Evolutionary conservation across 2,329 filamentous ascomycete species (phyloP).

Genomic region (Mollisiaceae sp.): DNA sequence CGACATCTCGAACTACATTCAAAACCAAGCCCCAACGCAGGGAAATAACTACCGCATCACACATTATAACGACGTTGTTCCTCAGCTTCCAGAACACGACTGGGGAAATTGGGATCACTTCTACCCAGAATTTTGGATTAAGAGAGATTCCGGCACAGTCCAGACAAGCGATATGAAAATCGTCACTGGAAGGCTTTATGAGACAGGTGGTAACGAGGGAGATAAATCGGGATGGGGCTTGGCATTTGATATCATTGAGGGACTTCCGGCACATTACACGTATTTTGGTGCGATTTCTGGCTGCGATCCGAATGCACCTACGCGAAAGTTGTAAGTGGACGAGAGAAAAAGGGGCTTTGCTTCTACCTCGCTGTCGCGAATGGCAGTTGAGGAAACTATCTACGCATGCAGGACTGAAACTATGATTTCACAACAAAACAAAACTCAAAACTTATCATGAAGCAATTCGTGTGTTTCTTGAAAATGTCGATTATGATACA

Average conservation of each 20-base stretch:
- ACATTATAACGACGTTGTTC: conserved; percentile 70
- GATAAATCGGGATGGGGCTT: not conserved
- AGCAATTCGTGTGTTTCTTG: not conserved
- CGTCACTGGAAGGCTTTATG: conserved; percentile 7
- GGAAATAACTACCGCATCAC: conserved; percentile 66
- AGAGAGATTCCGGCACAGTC: not conserved
- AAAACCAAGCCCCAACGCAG: conserved; percentile 27
- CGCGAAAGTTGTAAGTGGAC: not conserved
- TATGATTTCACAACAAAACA: no score
- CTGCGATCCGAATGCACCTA: not conserved
- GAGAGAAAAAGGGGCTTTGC: not conserved
- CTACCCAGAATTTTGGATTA: conserved; percentile 27
- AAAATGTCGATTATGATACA: not conserved
- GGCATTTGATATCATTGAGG: not conserved
- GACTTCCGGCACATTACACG: not conserved
- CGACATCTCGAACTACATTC: conserved; percentile 39
- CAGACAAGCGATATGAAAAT: conserved; percentile 12
- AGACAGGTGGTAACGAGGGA: conserved; percentile 15
- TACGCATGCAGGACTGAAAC: no score
- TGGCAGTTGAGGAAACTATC: no score
- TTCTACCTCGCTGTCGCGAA: no score
- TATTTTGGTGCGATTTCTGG: conserved; percentile 7
- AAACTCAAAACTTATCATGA: not conserved
- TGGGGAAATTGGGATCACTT: conserved; percentile 30
- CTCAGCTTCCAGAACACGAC: conserved; percentile 62